Evolutionary conservation across 805 yeast genomes (phyloP).

Genomic region (Metschnikowia koreensis): DNA sequence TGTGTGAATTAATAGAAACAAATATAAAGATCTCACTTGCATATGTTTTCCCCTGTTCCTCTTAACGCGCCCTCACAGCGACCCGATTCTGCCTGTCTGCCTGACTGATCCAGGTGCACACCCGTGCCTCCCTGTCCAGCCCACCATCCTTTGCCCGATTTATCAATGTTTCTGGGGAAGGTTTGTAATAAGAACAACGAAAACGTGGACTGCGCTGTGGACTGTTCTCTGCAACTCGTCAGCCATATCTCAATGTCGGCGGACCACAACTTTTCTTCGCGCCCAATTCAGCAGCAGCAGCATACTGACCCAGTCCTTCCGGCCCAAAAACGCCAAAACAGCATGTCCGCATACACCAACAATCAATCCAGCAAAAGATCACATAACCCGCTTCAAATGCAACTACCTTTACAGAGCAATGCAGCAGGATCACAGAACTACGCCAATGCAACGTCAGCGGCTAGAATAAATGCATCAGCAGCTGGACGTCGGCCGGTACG

Average conservation of each 20-base stretch:
- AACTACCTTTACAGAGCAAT: slow-evolving; percentile 17
- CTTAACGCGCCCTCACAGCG: too few relatives aligned
- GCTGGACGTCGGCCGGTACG: slow-evolving; percentile 9
- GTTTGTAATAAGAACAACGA: slow-evolving; percentile 15
- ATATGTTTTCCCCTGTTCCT: too few relatives aligned
- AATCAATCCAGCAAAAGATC: slow-evolving; percentile 35
- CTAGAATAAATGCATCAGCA: slow-evolving; percentile 4
- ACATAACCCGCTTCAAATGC: slow-evolving; percentile 23
- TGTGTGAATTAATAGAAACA: too few relatives aligned
- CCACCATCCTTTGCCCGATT: slow-evolving; percentile 2
- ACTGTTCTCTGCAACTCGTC: slow-evolving; percentile 1
- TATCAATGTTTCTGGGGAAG: background rate
- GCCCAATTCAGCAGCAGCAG: slow-evolving; percentile 4
- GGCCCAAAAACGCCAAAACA: slow-evolving; percentile 41
- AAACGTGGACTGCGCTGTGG: slow-evolving; percentile 6
- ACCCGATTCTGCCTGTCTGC: too few relatives aligned
- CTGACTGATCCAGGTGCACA: background rate
- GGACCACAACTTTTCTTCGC: slow-evolving; percentile 3
- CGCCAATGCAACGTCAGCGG: slow-evolving; percentile 6
- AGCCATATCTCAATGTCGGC: background rate
- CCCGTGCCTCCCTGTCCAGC: slow-evolving; percentile 9
- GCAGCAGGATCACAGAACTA: slow-evolving; percentile 13
- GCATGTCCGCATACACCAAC: slow-evolving; percentile 34
- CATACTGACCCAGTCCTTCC: slow-evolving; percentile 12
- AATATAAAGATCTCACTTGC: too few relatives aligned